A percentile compares a stretch with the other conserved stretches of the same genome.
These are phyloP conservation scores for Sophora flavescens DNA, from an alignment of 306 rosid species.

Conservation along the genomic window DNA sequence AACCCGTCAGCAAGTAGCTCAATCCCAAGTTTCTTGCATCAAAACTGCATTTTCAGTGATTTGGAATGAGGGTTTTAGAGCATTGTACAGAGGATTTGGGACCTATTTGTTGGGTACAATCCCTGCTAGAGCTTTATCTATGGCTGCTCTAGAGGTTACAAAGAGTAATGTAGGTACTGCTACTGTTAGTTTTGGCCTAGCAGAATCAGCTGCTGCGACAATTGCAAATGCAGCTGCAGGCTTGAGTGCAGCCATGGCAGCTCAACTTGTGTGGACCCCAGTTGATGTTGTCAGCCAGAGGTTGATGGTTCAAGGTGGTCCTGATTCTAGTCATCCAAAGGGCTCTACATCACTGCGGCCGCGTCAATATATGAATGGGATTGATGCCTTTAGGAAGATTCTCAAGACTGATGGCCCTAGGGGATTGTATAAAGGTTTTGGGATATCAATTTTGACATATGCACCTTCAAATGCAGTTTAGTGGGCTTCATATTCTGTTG, in stretches of 20 bases:
- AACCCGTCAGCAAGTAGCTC: conserved; percentile 77
- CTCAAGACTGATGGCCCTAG: conserved; percentile 59
- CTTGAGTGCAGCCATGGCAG: conserved; percentile 75
- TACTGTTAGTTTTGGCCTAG: conserved; percentile 61
- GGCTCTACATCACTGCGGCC: conserved; percentile 29
- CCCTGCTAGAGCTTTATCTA: conserved; percentile 80
- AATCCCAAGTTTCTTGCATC: conserved; percentile 61
- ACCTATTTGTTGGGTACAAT: conserved; percentile 78
- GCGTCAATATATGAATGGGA: conserved; percentile 62
- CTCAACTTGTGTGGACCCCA: conserved; percentile 85
- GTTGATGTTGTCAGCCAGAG: conserved; percentile 83
- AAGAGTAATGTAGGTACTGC: conserved; percentile 76
- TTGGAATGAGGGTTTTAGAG: conserved; percentile 68
- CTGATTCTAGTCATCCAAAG: conserved; percentile 40
- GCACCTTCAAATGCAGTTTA: conserved; percentile 86
- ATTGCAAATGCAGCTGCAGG: conserved; percentile 74
- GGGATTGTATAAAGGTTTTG: conserved; percentile 83
- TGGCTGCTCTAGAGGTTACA: conserved; percentile 77
- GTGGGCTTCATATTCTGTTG: conserved; percentile 84
- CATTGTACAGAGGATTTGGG: conserved; percentile 83
- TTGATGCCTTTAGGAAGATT: conserved; percentile 74
- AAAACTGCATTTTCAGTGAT: conserved; percentile 62
- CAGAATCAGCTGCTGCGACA: conserved; percentile 66
- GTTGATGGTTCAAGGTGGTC: conserved; percentile 69
- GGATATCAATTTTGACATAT: conserved; percentile 76